Percentiles rank a stretch among this genome's conserved stretches.
Evolutionary conservation across 768 basidiomycete species (phyloP).

Genomic region (Filobasidium floriforme): DNA sequence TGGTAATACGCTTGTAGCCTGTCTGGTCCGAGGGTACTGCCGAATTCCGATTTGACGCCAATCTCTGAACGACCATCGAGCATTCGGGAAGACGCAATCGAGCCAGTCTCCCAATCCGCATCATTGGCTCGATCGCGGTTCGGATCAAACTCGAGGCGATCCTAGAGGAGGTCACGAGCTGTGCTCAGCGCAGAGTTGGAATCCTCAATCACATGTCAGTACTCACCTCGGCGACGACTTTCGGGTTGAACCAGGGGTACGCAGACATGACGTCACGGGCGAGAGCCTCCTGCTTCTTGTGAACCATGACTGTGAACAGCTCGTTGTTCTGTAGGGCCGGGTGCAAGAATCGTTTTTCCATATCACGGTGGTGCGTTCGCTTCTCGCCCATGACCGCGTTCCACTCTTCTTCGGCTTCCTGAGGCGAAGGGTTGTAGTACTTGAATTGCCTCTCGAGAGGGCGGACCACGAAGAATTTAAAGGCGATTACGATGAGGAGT

Average conservation of each 20-base stretch:
- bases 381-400: constrained; percentile 56
- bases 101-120: constrained; percentile 77
- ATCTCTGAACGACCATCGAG: constrained; percentile 23
- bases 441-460: constrained; percentile 62
- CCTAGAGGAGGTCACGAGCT: constrained; percentile 24
- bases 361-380: constrained; percentile 70
- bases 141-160: constrained; percentile 46
- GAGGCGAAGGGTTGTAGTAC: constrained; percentile 67
- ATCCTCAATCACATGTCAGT: constrained; percentile 5
- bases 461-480: constrained; percentile 76
- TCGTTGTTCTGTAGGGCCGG: constrained; percentile 79
- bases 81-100: constrained; percentile 50
- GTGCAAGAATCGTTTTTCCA: constrained; percentile 90
- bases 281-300: constrained; percentile 44
- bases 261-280: constrained; percentile 42
- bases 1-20: constrained; percentile 17
- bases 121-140: constrained; percentile 47
- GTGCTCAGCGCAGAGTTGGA: constrained; percentile 18
- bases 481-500: constrained; percentile 64
- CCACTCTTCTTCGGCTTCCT: constrained; percentile 58
- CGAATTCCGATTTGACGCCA: background rate
- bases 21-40: background rate
- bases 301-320: constrained; percentile 51
- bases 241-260: constrained; percentile 43
- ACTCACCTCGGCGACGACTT: constrained; percentile 41